phyloP scores from a whole-genome alignment of 345 rosid genomes.

The Eucalyptus caleyi region DNA sequence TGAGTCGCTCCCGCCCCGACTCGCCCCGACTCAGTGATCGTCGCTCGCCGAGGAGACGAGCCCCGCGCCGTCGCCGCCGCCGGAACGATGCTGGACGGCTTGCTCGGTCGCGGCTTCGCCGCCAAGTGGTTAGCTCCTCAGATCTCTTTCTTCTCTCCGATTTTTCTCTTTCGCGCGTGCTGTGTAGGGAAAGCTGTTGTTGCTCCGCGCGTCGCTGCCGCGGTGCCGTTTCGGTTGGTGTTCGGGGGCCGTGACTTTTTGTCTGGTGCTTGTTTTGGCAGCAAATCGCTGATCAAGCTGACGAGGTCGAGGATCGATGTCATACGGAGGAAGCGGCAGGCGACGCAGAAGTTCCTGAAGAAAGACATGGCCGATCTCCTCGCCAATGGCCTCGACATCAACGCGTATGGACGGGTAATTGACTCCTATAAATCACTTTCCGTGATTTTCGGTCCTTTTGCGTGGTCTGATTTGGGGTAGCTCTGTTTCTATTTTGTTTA shows the following conservation, averaged over 20 bases:
- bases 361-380: slow-evolving; percentile 89
- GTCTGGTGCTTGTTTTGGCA: slow-evolving; percentile 3
- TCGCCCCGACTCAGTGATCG: background rate
- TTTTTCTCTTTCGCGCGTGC: background rate
- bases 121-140: slow-evolving; percentile 45
- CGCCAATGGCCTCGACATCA: slow-evolving; percentile 66
- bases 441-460: background rate
- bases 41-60: background rate
- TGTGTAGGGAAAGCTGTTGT: background rate
- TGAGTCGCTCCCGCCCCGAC: background rate
- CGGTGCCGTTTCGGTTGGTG: background rate
- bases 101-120: slow-evolving; percentile 73
- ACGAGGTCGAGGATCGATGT: slow-evolving; percentile 81
- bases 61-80: background rate
- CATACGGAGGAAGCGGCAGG: slow-evolving; percentile 71
- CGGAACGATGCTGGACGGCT: slow-evolving; percentile 72
- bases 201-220: background rate
- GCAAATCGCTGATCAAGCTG: slow-evolving; percentile 74
- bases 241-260: background rate
- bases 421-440: background rate
- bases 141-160: background rate
- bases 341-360: slow-evolving; percentile 78
- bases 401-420: slow-evolving; percentile 71
- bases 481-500: background rate
- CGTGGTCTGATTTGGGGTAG: background rate